phyloP scores from a whole-genome alignment of 1,139 yeast species.

The Suhomyces terraborum region DNA sequence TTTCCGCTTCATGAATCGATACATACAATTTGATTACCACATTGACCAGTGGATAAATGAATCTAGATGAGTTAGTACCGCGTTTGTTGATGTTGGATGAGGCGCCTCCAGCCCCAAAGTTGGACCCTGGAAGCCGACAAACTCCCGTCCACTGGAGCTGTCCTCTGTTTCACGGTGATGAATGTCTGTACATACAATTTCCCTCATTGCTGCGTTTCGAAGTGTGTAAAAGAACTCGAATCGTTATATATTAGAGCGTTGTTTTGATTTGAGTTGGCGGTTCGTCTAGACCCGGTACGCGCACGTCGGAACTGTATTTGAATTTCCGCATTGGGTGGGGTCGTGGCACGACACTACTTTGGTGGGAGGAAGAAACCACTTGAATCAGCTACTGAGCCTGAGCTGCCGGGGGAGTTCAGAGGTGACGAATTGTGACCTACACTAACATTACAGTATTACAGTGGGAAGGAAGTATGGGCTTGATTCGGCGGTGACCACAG shows the following conservation, averaged over 20 bases:
- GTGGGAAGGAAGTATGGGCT: too few relatives aligned
- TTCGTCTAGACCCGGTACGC: constrained; percentile 14
- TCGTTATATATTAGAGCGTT: constrained; percentile 13
- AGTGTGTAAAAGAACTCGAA: constrained; percentile 11
- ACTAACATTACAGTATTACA: too few relatives aligned
- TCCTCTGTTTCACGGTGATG: too few relatives aligned
- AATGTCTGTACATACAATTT: constrained; percentile 49
- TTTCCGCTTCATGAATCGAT: constrained; percentile 3
- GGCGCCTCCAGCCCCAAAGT: too few relatives aligned
- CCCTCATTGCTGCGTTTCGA: constrained; percentile 47
- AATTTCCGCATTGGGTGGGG: constrained; percentile 10
- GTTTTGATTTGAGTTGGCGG: constrained; percentile 15
- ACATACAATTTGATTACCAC: constrained; percentile 97
- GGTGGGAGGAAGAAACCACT: too few relatives aligned
- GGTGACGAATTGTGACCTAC: too few relatives aligned
- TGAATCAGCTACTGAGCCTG: too few relatives aligned
- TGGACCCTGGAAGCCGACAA: too few relatives aligned
- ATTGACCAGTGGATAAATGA: constrained; percentile 96
- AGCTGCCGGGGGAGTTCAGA: too few relatives aligned
- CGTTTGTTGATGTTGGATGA: constrained; percentile 6
- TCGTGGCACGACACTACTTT: background rate
- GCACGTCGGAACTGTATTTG: constrained; percentile 11
- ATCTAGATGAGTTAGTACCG: constrained; percentile 52
- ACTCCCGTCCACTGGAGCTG: too few relatives aligned
- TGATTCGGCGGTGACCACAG: too few relatives aligned